Base-by-base conservation (phyloP, 2,329 filamentous ascomycete species). In the Ophiostoma australiae region DNA sequence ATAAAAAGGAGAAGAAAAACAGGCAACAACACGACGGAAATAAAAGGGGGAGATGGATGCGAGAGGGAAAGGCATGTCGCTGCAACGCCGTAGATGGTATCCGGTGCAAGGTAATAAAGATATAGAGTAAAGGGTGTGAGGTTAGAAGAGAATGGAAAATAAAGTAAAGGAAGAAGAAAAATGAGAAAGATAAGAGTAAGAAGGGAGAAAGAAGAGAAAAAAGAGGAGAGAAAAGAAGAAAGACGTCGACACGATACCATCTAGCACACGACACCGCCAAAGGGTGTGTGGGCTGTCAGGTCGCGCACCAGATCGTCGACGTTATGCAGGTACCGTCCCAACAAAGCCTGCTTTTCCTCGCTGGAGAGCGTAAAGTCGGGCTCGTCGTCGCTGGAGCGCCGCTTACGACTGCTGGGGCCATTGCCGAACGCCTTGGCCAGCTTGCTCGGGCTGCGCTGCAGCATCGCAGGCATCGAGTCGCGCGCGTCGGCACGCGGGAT, bases 281-380 rank as follows among this genome's bases (percentile, higher is more conserved):
- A 93, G 0, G 92, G 90, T 67, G 90, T 89, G 75, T 88, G 91
- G 78, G 92, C 92, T 74, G 90, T 88, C 76, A 97, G 81, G 79
- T 97, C 93, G 78, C 91, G 89, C 70, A 97, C 92, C 72, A 97
- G 84, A 75, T 94, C 92, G 73, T 94, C 91, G 35, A 96, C 92
- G 77, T 91, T 95, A 79, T 86, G 90, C 77, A 97, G 83, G 79
- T 95, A 92, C 74, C 87, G 85, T 63, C 90, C 91, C 55, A 97
- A 82, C 79, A 96, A 81, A 69, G 84, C 85, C 81, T 95, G 92
- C 82, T 97, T 97, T 79, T 96, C 91, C 74, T 91, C 88, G 13
- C 91, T 93, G 8, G 86, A 88, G 72, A 88, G 86, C n/a, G 85
- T 90, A 72, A 81, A 79, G 48, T 78, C 77, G 70, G 76, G 78